Base-by-base conservation (phyloP, 768 basidiomycete species). In the Rhodosporidiobolus sp. region DNA sequence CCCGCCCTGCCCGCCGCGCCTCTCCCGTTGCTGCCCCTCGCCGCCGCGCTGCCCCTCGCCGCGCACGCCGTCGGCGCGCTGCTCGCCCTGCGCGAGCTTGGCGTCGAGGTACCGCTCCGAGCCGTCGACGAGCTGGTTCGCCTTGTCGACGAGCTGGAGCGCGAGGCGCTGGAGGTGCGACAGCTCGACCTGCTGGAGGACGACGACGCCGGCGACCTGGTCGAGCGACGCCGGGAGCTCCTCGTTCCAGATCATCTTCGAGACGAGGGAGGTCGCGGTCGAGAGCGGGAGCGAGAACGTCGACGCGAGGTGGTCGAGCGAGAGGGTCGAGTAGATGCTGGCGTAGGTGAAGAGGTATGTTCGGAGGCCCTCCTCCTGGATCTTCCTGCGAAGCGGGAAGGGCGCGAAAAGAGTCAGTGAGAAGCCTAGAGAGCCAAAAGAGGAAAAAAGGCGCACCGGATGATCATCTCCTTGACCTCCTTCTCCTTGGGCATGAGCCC, bases 281-380 rank as follows among this genome's bases (percentile, higher is more conserved):
- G 89, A 86, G 60, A 89, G 82, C 7, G 94, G 86, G 43, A 98
- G 84, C 16, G 88, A 88, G 83, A 98, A 97, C 2, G 92, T 94
- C 58, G 87, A 85, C 17, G 94, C 89, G 46, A 99, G 87, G 63
- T 94, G 86, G 0, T 88, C 86, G 56, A 99, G 86, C 2, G 96
- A 97, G 49, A 97, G 85, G 20, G 92, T 91, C 79, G 86, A 88
- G 84, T 99, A 98, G 82, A 93, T 88, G 16, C 93, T 88, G 22
- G 94, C 91, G 81, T 93, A 95, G n/a, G 94, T 95, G 85, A 97
- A 96, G 64, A 99, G 86, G 82, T 97, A 98, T 9, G 96, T 99
- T 63, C 93, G 87, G 58, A 98, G 85, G 35, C 94, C 94, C 81
- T 98, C 94, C 81, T 98, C 94, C 84, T 98, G 96, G 76, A 98